These are phyloP conservation scores for Cytospora paraplurivora DNA, from an alignment of 2,329 filamentous ascomycete genomes.

Conservation along the genomic window DNA sequence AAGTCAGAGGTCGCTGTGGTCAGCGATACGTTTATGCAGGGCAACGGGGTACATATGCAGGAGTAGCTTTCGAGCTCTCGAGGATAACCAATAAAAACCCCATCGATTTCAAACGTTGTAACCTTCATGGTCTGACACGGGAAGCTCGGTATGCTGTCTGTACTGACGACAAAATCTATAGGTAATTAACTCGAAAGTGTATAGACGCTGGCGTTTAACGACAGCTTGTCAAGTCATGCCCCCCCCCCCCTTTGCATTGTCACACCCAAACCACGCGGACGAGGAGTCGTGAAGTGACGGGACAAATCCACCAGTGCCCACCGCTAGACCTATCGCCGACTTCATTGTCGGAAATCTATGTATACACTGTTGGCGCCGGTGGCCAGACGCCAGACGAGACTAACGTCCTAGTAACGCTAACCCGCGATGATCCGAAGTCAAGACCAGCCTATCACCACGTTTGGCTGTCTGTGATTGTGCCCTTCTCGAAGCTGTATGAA, in stretches of 20 bases:
- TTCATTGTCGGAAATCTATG: constrained; percentile 19
- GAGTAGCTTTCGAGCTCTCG: constrained; percentile 14
- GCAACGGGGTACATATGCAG: constrained; percentile 24
- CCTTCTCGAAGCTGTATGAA: constrained; percentile 12
- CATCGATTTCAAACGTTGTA: constrained; percentile 14
- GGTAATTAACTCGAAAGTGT: neutral
- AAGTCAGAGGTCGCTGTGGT: constrained; percentile 14
- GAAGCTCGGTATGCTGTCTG: neutral
- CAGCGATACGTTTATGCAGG: constrained; percentile 23
- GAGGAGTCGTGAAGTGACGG: constrained; percentile 11
- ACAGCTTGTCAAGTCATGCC: neutral
- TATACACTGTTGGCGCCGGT: constrained; percentile 4
- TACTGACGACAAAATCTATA: neutral
- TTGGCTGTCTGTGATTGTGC: constrained; percentile 7
- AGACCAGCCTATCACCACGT: constrained; percentile 27
- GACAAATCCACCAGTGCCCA: constrained; percentile 9
- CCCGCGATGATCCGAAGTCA: constrained; percentile 20
- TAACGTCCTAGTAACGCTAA: constrained; percentile 9
- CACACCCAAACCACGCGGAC: constrained; percentile 22
- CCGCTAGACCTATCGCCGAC: constrained; percentile 4
- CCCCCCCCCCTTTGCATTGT: constrained; percentile 22
- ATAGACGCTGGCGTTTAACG: constrained; percentile 17
- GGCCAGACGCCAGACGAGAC: neutral
- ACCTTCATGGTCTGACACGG: constrained; percentile 4
- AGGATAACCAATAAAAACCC: constrained; percentile 24